These are phyloP conservation scores for Heliamphora pulchella DNA, from an alignment of 179 eudicot species.

Conservation along the genomic window DNA sequence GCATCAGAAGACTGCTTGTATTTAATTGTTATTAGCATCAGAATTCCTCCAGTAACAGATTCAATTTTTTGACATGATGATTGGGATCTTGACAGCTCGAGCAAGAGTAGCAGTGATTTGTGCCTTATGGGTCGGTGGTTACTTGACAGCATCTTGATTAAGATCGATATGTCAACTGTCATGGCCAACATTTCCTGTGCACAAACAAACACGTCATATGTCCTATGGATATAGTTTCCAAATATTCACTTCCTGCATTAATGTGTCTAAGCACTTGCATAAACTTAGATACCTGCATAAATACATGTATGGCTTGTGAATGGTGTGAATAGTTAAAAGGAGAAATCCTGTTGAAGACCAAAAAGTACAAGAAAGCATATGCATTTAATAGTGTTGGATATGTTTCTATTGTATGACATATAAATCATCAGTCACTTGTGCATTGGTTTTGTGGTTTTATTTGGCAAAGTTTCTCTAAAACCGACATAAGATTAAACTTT, in stretches of 20 bases:
- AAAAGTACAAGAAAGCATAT: background rate
- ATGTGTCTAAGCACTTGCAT: background rate
- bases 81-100: slow-evolving; percentile 55
- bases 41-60: slow-evolving; percentile 49
- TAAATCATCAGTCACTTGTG: background rate
- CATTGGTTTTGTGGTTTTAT: background rate
- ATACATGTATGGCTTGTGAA: background rate
- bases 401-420: background rate
- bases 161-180: slow-evolving; percentile 40
- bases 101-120: slow-evolving; percentile 49
- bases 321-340: background rate
- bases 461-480: background rate
- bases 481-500: background rate
- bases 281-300: background rate
- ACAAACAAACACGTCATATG: background rate
- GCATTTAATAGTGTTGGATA: background rate
- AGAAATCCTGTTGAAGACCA: background rate
- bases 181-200: slow-evolving; percentile 53
- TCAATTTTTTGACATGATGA: slow-evolving; percentile 47
- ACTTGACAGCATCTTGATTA: slow-evolving; percentile 62
- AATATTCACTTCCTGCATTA: background rate
- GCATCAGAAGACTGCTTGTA: slow-evolving; percentile 48
- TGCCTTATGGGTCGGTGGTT: slow-evolving; percentile 56
- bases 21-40: slow-evolving; percentile 62
- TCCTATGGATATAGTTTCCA: background rate